Base-by-base conservation (phyloP, 1,284 basidiomycete genomes). In the Trametes sp. region DNA sequence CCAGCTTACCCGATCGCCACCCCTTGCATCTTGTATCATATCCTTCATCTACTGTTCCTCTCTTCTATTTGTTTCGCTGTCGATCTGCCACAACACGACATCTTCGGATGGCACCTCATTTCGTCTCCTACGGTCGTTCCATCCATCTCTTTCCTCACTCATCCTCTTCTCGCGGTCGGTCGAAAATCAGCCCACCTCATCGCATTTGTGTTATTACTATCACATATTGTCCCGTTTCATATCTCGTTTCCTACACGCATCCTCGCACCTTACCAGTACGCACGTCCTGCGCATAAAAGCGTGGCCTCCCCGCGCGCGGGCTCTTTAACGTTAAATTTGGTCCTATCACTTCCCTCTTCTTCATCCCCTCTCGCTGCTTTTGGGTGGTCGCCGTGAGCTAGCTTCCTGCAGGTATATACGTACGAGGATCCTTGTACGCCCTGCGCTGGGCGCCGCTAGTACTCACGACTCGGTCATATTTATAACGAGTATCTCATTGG, bases 151-250 rank as follows among this genome's bases (percentile, higher is more conserved):
- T 42, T 45, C 50, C 11, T 16, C 49, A 19, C 57, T 44, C 56
- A 50, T 59, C 50, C 55, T 64, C 63, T 60, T 65, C 62, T 62
- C 64, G 67, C 64, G 56, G 63, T 64, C 64, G 45, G 57, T 64
- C 64, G 55, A 64, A 66, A 67, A 62, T 54, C 48, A 57, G 54
- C 64, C 57, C 60, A 46, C 45, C 26, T 33, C 62, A 53, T 61
- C 61, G 68, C 64, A 62, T 33, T 64, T 69, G 69, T 71, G 56
- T 70, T 70, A 70, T 65, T 69, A 66, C 65, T 66, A 60, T 62
- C 49, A 49, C 33, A 13, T 69, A 67, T 67, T 64, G 55, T 26
- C 26, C 42, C 38, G 24, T 42, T 61, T 51, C 28, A 48, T 53
- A 35, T 50, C 31, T 55, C 44, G 21, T 33, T 49, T 42, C 14